These are phyloP conservation scores for Phytopythium litorale DNA, from an alignment of 352 stramenopile genomes.

Conservation along the genomic window DNA sequence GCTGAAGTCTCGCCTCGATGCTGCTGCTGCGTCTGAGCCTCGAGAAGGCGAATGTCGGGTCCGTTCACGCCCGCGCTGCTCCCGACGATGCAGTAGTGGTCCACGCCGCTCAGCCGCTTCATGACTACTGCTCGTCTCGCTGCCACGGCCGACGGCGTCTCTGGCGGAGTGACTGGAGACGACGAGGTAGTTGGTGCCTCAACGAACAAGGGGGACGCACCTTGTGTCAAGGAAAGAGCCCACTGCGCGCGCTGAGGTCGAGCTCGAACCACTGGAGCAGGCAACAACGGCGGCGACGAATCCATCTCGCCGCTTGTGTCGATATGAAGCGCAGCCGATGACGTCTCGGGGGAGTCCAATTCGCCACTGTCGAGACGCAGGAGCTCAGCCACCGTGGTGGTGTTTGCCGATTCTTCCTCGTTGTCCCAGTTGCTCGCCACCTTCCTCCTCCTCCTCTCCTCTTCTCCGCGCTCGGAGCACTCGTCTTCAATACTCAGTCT, in stretches of 20 bases:
- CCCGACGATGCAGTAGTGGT: constrained; percentile 16
- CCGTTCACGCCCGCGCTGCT: constrained; percentile 13
- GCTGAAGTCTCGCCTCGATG: background rate
- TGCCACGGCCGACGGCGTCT: background rate
- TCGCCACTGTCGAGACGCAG: background rate
- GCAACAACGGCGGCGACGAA: background rate
- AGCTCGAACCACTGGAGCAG: background rate
- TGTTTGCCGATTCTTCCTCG: background rate
- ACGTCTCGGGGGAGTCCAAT: background rate
- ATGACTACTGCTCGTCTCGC: background rate
- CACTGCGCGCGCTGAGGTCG: background rate
- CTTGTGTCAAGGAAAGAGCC: background rate
- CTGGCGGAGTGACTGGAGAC: background rate
- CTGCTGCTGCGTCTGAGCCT: background rate
- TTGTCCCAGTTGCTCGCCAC: background rate
- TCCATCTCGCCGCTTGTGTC: background rate
- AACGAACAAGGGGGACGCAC: background rate
- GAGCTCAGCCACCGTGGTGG: background rate
- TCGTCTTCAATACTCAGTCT: background rate
- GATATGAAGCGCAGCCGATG: background rate
- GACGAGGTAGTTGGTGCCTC: background rate
- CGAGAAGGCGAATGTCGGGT: constrained; percentile 13
- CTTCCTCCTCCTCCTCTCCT: background rate
- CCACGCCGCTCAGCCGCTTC: constrained; percentile 3
- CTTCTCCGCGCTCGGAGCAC: background rate